phyloP scores from a whole-genome alignment of 2,329 filamentous ascomycete genomes.

The Penicillium sp. region DNA sequence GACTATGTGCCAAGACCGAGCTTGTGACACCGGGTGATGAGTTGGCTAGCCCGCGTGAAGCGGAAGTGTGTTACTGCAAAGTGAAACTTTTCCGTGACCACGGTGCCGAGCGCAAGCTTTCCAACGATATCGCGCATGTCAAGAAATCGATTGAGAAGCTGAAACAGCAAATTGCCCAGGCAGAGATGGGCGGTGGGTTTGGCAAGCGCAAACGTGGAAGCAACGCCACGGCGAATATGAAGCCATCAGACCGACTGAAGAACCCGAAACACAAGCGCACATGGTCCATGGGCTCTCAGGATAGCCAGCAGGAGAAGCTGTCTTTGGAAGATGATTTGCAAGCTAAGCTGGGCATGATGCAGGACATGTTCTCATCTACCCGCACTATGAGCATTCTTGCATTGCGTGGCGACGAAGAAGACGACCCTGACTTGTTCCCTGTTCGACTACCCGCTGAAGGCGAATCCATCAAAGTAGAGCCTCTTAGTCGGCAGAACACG shows the following conservation, averaged over 20 bases:
- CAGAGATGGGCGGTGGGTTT: constrained; percentile 62
- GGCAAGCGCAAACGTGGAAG: constrained; percentile 63
- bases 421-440: constrained; percentile 51
- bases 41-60: constrained; percentile 32
- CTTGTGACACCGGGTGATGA: constrained; percentile 60
- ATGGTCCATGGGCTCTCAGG: constrained; percentile 85
- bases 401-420: constrained; percentile 49
- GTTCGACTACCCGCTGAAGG: constrained; percentile 43
- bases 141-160: constrained; percentile 97
- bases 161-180: constrained; percentile 87
- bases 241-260: constrained; percentile 64
- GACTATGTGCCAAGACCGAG: constrained; percentile 89
- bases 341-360: constrained; percentile 47
- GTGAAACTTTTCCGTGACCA: constrained; percentile 97
- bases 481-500: constrained; percentile 33
- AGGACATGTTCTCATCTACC: constrained; percentile 54
- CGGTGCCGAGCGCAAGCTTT: constrained; percentile 90
- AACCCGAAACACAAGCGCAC: constrained; percentile 90
- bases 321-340: constrained; percentile 51
- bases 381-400: constrained; percentile 47
- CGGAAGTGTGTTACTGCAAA: constrained; percentile 91
- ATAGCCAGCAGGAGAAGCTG: constrained; percentile 49
- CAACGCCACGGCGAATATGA: constrained; percentile 55
- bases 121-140: constrained; percentile 91
- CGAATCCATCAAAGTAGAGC: constrained; percentile 37